Evolutionary conservation across 2,329 filamentous ascomycete species (phyloP), one percentile per base, ranked within the genome.

Genomic region (Ceratocystis huliohia): DNA sequence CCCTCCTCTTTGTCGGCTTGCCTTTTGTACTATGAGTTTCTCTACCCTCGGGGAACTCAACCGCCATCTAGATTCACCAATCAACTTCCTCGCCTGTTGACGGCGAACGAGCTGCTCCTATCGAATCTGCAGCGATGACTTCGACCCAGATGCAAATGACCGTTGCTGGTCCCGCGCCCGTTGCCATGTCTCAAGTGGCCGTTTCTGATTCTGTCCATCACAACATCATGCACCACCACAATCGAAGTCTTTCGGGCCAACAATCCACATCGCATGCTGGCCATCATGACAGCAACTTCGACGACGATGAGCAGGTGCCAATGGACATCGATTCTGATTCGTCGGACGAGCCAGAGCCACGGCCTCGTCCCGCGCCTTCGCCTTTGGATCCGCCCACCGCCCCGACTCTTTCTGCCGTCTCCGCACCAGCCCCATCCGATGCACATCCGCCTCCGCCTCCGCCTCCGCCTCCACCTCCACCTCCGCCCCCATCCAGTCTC

Each of bases 111-210:
- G 66, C 66, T 68, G 64, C 57, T 50, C 37, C 28, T 30, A 13
- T 64, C 17, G 15, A 59, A 64, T 46, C 57, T 22, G 48, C 66
- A 68, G 66, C 64, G 66, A 68, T 68, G 66, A 68, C 66, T 68
- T 68, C 66, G 66, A 65, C 66, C 37, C 66, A 68, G 45, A 48
- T 66, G 65, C 66, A 68, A 56, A 48, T 66, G 65, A 64, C n/a
- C 22, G 48, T 67, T n/a, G 56, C 65, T n/a, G 63, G 66, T 45
- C 64, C 64, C 56, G 64, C 66, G 64, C 44, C 66, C 56, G 57
- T 68, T 8, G 41, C 66, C 10, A 65, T 65, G 59, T 46, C 66
- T 45, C 64, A 63, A 57, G 44, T 64, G 6, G 48, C 61, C 17
- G 44, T 44, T 65, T 65, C 64, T 53, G 64, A 65, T n/a, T 61